Evolutionary conservation across 306 rosid genomes (phyloP), one percentile per base, ranked within the genome.

Genomic region (Morella rubra): DNA sequence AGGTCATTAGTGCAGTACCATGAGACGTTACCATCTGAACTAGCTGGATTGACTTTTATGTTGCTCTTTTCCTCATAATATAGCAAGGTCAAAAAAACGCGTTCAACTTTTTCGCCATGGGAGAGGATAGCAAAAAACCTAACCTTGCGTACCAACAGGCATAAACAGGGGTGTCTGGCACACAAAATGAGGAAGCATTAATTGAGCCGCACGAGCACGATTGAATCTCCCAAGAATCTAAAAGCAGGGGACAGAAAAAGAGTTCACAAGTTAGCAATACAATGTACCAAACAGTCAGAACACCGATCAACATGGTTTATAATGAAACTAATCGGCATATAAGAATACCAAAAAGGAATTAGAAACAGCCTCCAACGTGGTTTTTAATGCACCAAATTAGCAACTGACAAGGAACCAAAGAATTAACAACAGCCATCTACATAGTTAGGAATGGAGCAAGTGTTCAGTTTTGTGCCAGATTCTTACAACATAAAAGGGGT

Each of bases 61-160:
- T 19, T 56, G 64, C 22, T 56, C 64, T 3, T 10, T 56, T 56
- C 55, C 4, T 56, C 24, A 32, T 56, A 8, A 56, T 19, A 20
- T 14, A 9, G 65, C 8, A 11, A 22, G 65, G 16, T 3, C 20
- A 58, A 27, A 27, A 2, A 27, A 27, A 27, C 32, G 2, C 1
- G 32, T 27, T 27, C 32, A 27, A 56, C 27, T 9, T 7, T 7
- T 4, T 32, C 32, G 27, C 68, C 19, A 49, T 3, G 55, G 32
- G 32, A 27, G 71, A 72, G 73, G 50, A 56, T 12, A 42, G 47
- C 77, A 18, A 18, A 75, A 81, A 77, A 72, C 50, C 82, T 73
- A 47, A 94, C 98, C 97, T 92, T 95, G 97, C 1, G 99, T 92
- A 67, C 99, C 99, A 40, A 92, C 97, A 1, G 97, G 99, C 99